phyloP scores from a whole-genome alignment of 352 stramenopile genomes.

The Globisporangium takayamanum region DNA sequence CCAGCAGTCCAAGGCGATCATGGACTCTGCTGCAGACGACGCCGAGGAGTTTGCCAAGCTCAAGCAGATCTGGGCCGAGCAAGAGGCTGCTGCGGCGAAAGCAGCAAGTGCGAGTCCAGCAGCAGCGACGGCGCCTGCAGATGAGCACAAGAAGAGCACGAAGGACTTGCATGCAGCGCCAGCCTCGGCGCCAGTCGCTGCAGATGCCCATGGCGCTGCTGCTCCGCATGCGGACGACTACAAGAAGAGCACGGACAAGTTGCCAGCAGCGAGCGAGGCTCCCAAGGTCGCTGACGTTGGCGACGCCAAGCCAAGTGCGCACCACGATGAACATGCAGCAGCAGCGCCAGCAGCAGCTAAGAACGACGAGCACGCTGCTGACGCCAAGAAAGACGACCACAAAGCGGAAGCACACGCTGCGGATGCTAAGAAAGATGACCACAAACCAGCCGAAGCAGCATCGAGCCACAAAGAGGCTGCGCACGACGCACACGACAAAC shows the following conservation, averaged over 20 bases:
- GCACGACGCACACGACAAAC: background rate
- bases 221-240: background rate
- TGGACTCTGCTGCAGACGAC: constrained; percentile 52
- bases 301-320: constrained; percentile 3
- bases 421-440: background rate
- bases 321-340: constrained; percentile 7
- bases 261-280: background rate
- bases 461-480: background rate
- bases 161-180: constrained; percentile 22
- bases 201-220: constrained; percentile 5
- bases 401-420: background rate
- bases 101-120: constrained; percentile 1
- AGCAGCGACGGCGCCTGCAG: background rate
- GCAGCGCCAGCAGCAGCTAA: background rate
- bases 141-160: constrained; percentile 27
- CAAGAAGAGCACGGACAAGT: background rate
- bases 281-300: background rate
- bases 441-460: background rate
- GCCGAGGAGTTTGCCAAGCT: constrained; percentile 68
- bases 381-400: constrained; percentile 1
- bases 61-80: constrained; percentile 51
- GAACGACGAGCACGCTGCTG: background rate
- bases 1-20: constrained; percentile 57
- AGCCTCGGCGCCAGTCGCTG: background rate
- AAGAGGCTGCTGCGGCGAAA: constrained; percentile 6